phyloP scores from a whole-genome alignment of 768 basidiomycete species.

The Coprinopsis sp. region DNA sequence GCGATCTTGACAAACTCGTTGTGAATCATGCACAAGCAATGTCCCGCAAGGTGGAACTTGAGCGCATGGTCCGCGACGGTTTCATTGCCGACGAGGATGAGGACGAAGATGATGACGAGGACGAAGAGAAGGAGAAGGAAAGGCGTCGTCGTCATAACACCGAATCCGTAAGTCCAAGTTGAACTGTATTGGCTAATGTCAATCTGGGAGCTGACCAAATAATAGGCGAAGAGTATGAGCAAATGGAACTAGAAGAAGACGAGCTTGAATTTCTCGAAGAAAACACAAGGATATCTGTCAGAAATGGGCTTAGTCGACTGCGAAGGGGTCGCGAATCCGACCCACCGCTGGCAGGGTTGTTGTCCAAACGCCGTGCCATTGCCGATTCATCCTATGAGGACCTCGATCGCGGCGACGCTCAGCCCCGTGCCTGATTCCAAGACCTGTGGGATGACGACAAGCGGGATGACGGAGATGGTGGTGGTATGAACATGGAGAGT shows the following conservation, averaged over 20 bases:
- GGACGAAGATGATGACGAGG: slow-evolving; percentile 72
- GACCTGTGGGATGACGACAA: slow-evolving; percentile 84
- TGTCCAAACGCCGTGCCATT: slow-evolving; percentile 53
- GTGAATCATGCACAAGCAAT: too few relatives aligned
- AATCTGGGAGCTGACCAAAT: slow-evolving; percentile 10
- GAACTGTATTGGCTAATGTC: background rate
- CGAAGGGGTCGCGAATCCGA: slow-evolving; percentile 72
- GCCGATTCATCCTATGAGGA: slow-evolving; percentile 79
- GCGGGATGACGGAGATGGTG: slow-evolving; percentile 65
- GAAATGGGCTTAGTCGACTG: slow-evolving; percentile 58
- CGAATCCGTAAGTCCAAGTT: slow-evolving; percentile 39
- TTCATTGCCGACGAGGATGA: slow-evolving; percentile 93
- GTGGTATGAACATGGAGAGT: slow-evolving; percentile 69
- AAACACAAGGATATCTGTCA: slow-evolving; percentile 80
- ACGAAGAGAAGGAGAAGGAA: slow-evolving; percentile 51
- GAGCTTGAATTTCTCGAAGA: slow-evolving; percentile 87
- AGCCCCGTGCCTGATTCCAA: slow-evolving; percentile 56
- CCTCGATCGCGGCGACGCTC: slow-evolving; percentile 50
- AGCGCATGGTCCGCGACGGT: slow-evolving; percentile 70
- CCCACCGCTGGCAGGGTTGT: slow-evolving; percentile 59
- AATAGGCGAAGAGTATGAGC: slow-evolving; percentile 55
- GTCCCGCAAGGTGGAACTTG: slow-evolving; percentile 90
- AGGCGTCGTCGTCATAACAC: slow-evolving; percentile 64
- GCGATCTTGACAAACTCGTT: too few relatives aligned
- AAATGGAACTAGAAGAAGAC: slow-evolving; percentile 89